phyloP scores from a whole-genome alignment of 169 alveolate genomes.

The Plasmodium vivax region DNA sequence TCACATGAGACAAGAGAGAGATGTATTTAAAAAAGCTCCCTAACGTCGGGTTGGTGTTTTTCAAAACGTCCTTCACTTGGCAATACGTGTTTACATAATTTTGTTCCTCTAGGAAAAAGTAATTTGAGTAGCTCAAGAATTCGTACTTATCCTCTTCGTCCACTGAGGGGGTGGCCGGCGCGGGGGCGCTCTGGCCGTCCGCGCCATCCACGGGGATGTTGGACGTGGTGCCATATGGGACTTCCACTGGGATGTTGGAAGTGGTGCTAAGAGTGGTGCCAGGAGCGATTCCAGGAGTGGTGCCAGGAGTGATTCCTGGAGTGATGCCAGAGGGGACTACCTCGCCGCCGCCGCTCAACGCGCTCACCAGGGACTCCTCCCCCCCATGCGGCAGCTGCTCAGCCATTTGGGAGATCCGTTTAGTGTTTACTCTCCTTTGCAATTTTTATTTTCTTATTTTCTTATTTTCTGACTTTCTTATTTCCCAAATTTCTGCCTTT shows the following conservation, averaged over 20 bases:
- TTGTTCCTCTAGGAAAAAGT: conserved; percentile 27
- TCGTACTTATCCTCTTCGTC: neutral
- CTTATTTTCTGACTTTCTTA: neutral
- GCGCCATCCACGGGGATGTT: no score
- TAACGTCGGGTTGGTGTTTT: conserved; percentile 19
- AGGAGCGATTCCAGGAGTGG: no score
- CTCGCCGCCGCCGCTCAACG: neutral
- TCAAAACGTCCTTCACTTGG: conserved; percentile 14
- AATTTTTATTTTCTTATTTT: no score
- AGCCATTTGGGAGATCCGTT: neutral
- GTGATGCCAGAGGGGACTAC: neutral
- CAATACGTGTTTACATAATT: conserved; percentile 10
- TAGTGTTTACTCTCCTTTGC: neutral
- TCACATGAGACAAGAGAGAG: conserved; percentile 22
- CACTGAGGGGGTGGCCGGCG: neutral
- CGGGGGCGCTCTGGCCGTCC: neutral
- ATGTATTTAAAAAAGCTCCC: conserved; percentile 23
- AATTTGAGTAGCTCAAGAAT: conserved; percentile 16
- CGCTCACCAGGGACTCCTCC: neutral
- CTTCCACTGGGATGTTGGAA: no score
- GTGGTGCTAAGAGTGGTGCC: no score
- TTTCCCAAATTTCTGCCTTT: no score
- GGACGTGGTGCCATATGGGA: no score
- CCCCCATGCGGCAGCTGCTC: neutral
- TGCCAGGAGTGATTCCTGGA: neutral